Base-by-base conservation (phyloP, 371 early-diverging fungal species). In the Mucor racemosus region DNA sequence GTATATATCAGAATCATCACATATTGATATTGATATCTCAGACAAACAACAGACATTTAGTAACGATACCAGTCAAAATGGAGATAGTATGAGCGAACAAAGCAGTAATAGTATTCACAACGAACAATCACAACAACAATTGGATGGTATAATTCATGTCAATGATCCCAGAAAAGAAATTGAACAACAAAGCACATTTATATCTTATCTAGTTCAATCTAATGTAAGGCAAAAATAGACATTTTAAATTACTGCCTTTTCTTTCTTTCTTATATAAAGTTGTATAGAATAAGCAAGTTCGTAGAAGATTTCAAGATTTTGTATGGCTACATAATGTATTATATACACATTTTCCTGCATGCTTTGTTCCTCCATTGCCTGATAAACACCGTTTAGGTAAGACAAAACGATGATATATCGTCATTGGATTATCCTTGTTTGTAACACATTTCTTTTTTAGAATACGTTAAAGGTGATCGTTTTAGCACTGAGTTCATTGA, bases 281-380 rank as follows among this genome's bases (percentile, higher is more conserved):
- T 40, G 8, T 60, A 10, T 65, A 69, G 73, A 65, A 65, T 33
- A 61, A 41, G 40, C 70, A 72, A 38, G 89, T 95, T 11, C 90
- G 96, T 39, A 84, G 97, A 68, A 84, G 98, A 54, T 98, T 93
- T 79, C 94, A 93, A 74, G 99, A 98, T 75, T 98, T 98, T 86
- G 91, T 88, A 6, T 93, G 92, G 93, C 84, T 98, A 40, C 88
- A 95, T 67, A 82, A 86, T 58, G 88, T 86, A 35, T 77, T 98
- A 17, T 74, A 76, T 50, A 84, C 83, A 19, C 89, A 92, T 63
- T 93, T 82, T 76, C 91, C 94, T 17, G 92, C 91, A 6, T 91
- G 91, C 48, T 93, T 96, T 35, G 78, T 97, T 0, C 96, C 97
- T 54, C 96, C 99, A 19, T 78, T 97, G 36, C 98, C 99, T 1